Evolutionary conservation across 1,139 yeast species (phyloP), one percentile per base, ranked within the genome.

Genomic region (Geotrichum bryndzae): DNA sequence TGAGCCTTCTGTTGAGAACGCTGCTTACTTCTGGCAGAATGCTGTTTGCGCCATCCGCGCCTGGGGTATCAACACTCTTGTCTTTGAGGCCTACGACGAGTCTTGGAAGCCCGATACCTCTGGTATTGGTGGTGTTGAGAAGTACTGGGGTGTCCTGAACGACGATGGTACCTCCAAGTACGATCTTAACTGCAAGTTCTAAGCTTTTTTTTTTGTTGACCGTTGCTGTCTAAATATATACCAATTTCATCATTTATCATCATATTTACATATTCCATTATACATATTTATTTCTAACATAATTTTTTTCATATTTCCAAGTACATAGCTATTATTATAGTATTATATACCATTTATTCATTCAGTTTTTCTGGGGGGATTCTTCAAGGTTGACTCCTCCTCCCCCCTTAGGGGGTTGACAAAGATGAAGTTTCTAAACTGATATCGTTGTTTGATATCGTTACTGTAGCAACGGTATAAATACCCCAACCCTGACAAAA

Each of bases 21-120:
- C 98, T 65, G 80, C 81, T 73, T 75, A 77, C 70, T 91, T 81
- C 84, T 94, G 96, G 96, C 84, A 86, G 76, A 83, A 89, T 71
- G 96, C 90, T 68, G 80, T 92, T 70, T 91, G 97, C 79, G 96
- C 91, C 66, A 84, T 91, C 74, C 88, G 96, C 81, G 96, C 86
- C 64, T 90, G 96, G 96, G 97, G 97, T 74, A 79, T 92, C 72
- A 90, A 92, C 76, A 94, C 91, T 61, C 85, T 90, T 74, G 92
- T 86, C 58, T 92, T 92, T 73, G 98, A 92, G 82, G 97, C 96
- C 60, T 87, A 86, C 70, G 98, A 92, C 75, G 98, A 92, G 81
- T 83, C 88, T 66, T 92, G 97, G 96, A 92, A 92, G 81, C 96
- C 97, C 71, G 83, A 84, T 75, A 84, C 96, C 68, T 86, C 94